Conservation (phyloP, 106 monocot species). For the Allium fistulosum region DNA sequence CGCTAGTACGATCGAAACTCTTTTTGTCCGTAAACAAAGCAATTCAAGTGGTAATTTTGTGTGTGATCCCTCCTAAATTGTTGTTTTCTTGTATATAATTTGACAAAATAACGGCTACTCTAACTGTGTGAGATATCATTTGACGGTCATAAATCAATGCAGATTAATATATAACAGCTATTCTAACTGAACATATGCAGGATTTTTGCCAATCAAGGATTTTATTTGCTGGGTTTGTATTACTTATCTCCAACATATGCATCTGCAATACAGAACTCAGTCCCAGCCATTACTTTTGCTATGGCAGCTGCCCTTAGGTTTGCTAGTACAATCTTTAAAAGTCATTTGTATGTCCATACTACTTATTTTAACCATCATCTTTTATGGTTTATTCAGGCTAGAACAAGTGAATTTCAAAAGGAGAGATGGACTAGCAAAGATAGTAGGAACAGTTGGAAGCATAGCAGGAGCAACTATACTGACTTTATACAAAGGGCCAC, state of each 20-base stretch:
- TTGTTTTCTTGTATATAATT: not conserved
- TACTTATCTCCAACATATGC: slow-evolving; percentile 82
- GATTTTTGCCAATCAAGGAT: slow-evolving; percentile 78
- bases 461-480: slow-evolving; percentile 53
- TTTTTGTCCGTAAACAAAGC: too few relatives aligned
- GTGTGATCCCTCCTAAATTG: too few relatives aligned
- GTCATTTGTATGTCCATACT: not conserved
- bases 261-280: slow-evolving; percentile 83
- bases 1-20: not conserved
- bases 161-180: too few relatives aligned
- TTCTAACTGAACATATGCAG: slow-evolving; percentile 13
- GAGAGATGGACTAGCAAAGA: slow-evolving; percentile 50
- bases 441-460: slow-evolving; percentile 38
- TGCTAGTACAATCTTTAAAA: not conserved
- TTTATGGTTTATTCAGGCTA: slow-evolving; percentile 13
- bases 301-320: slow-evolving; percentile 72
- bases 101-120: not conserved
- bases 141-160: too few relatives aligned
- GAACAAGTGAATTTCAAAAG: slow-evolving; percentile 44
- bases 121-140: too few relatives aligned
- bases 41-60: too few relatives aligned
- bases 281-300: slow-evolving; percentile 77
- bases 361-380: not conserved
- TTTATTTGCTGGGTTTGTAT: slow-evolving; percentile 71
- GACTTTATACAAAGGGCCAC: slow-evolving; percentile 57